Evolutionary conservation across 2,329 filamentous ascomycete species (phyloP).

Genomic region (Chaetomium globosum): DNA sequence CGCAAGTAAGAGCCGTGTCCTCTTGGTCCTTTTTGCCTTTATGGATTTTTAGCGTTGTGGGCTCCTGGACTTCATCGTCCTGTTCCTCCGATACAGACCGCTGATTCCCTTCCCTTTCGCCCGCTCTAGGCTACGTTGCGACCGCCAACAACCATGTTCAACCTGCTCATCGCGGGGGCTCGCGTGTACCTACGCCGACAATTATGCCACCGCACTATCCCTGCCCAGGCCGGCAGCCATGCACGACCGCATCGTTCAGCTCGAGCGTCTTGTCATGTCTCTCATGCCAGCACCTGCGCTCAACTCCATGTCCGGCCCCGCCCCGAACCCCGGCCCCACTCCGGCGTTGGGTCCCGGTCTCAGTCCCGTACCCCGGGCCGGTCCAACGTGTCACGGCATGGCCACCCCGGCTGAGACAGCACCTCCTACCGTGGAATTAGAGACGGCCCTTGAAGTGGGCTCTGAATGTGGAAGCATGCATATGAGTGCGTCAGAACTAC

Average conservation of each 20-base stretch:
- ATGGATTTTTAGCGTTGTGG: neutral
- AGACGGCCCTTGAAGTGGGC: neutral
- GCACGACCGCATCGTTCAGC: conserved; percentile 28
- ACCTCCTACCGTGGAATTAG: no score
- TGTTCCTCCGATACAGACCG: neutral
- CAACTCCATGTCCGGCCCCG: neutral
- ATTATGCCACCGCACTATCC: neutral
- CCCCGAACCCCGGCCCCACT: neutral
- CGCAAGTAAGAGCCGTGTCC: conserved; percentile 37
- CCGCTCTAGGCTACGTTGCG: conserved; percentile 19
- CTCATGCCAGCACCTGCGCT: conserved; percentile 3
- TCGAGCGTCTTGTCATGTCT: conserved; percentile 27
- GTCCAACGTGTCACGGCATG: neutral
- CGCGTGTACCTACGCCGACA: conserved; percentile 23
- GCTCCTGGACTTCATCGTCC: neutral
- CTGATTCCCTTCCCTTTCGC: neutral
- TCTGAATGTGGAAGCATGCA: conserved; percentile 42
- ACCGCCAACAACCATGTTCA: conserved; percentile 24
- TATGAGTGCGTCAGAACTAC: conserved; percentile 31
- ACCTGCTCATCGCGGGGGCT: conserved; percentile 19
- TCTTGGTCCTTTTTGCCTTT: neutral
- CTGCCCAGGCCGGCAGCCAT: conserved; percentile 6
- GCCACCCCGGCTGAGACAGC: neutral
- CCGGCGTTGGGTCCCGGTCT: neutral
- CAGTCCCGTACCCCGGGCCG: neutral